phyloP scores from a whole-genome alignment of 495 filamentous ascomycete species.

The Aspergillus mulundensis region DNA sequence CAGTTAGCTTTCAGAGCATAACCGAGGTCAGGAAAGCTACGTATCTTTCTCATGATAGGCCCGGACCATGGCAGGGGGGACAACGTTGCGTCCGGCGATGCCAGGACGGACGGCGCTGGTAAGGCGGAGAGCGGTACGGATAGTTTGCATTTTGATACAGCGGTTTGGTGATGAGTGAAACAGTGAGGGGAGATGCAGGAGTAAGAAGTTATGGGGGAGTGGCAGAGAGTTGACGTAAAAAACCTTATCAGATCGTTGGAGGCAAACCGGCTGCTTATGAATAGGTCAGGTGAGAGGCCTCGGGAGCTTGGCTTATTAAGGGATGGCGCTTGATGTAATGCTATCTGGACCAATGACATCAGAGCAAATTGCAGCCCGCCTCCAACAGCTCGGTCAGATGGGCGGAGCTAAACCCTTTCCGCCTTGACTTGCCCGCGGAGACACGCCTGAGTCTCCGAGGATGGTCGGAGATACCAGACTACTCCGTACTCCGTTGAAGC shows the following conservation, averaged over 20 bases:
- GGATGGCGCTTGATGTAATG: not conserved
- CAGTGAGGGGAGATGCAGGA: not conserved
- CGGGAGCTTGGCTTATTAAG: not conserved
- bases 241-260: conserved; percentile 14
- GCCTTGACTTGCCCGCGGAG: no score
- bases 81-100: conserved; percentile 11
- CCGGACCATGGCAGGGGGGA: conserved; percentile 11
- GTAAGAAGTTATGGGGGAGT: not conserved
- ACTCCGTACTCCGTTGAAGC: no score
- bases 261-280: conserved; percentile 12
- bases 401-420: no score
- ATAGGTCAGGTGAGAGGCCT: conserved; percentile 9
- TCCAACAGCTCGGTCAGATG: no score
- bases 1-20: conserved; percentile 8
- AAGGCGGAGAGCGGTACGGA: conserved; percentile 14
- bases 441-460: no score
- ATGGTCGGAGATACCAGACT: not conserved
- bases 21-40: conserved; percentile 9
- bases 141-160: conserved; percentile 11
- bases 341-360: not conserved
- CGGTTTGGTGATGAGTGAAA: conserved; percentile 1
- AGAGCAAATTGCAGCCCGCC: not conserved
- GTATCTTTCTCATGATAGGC: conserved; percentile 21
- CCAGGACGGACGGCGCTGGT: conserved; percentile 11
- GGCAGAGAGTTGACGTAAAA: conserved; percentile 14